A percentile compares a stretch with the other conserved stretches of the same genome.
Evolutionary conservation across 2,329 filamentous ascomycete species (phyloP).

Genomic region (Fusarium fujikuroi): DNA sequence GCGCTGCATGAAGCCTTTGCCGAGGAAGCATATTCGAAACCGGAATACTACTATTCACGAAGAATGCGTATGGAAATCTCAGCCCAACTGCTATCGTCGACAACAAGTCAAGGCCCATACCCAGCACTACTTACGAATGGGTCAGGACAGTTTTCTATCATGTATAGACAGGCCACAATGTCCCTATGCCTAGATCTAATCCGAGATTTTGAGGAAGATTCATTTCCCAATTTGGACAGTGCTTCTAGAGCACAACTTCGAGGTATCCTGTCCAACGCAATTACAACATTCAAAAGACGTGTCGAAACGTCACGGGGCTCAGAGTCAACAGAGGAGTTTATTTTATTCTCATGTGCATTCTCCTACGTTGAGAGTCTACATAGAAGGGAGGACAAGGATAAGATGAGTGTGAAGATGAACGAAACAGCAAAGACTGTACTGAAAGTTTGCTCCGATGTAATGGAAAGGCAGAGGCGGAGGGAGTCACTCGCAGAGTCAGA

Average conservation of each 20-base stretch:
- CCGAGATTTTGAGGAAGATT: background rate
- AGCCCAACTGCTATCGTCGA: background rate
- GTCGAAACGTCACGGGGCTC: background rate
- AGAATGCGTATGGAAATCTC: background rate
- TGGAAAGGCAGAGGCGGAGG: background rate
- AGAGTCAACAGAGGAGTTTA: background rate
- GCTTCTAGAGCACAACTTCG: background rate
- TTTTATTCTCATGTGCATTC: background rate
- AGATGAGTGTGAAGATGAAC: rapidly evolving
- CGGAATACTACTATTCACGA: background rate
- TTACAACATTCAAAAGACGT: background rate
- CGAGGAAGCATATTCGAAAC: background rate
- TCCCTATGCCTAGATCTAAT: background rate
- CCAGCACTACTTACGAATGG: background rate
- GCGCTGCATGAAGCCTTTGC: background rate
- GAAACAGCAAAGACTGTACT: background rate
- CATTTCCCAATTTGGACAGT: background rate
- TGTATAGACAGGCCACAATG: background rate
- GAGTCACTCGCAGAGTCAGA: background rate
- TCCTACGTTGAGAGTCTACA: background rate
- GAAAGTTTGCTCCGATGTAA: background rate
- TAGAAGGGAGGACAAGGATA: rapidly evolving
- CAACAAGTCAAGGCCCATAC: background rate
- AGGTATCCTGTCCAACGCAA: background rate
- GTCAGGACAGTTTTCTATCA: background rate